Evolutionary conservation across 495 filamentous ascomycete genomes (phyloP).

Genomic region (Acidiella bohemica): DNA sequence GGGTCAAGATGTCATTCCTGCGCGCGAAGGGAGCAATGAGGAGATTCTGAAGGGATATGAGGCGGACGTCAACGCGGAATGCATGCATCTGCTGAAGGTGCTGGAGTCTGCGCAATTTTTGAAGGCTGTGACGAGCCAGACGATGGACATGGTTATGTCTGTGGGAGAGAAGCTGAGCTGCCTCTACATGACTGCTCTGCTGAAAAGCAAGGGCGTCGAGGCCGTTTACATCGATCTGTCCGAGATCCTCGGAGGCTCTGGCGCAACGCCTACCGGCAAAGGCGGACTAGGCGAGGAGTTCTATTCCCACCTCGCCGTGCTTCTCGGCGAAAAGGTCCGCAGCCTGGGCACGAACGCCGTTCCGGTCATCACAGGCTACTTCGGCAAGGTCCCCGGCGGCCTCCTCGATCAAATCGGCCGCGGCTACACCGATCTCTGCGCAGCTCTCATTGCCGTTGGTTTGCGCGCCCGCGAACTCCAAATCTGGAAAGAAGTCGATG

Average conservation of each 20-base stretch:
- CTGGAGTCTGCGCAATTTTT: constrained; percentile 43
- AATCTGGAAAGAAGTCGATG: constrained; percentile 45
- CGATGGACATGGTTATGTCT: constrained; percentile 69
- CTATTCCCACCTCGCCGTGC: constrained; percentile 54
- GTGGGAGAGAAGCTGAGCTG: constrained; percentile 91
- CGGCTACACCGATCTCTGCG: constrained; percentile 42
- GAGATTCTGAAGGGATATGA: constrained; percentile 41
- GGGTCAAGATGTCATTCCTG: constrained; percentile 40
- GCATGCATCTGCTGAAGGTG: constrained; percentile 44
- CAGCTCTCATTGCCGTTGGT: constrained; percentile 37
- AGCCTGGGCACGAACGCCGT: constrained; percentile 44
- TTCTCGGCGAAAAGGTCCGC: constrained; percentile 51
- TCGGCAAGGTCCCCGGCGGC: constrained; percentile 37
- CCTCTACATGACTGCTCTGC: constrained; percentile 66
- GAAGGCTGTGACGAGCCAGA: constrained; percentile 61
- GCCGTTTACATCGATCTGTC: constrained; percentile 79
- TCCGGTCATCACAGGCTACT: constrained; percentile 34
- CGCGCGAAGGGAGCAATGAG: too few species aligned
- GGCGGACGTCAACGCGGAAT: constrained; percentile 58
- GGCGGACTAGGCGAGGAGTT: constrained; percentile 62
- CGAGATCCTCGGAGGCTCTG: constrained; percentile 60
- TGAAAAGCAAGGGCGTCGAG: constrained; percentile 62
- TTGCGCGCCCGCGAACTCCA: constrained; percentile 38
- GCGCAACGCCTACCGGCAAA: constrained; percentile 40
- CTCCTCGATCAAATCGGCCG: constrained; percentile 35